These are phyloP conservation scores for Hawksworthiomyces lignivorus DNA, from an alignment of 2,329 filamentous ascomycete species.

Conservation along the genomic window DNA sequence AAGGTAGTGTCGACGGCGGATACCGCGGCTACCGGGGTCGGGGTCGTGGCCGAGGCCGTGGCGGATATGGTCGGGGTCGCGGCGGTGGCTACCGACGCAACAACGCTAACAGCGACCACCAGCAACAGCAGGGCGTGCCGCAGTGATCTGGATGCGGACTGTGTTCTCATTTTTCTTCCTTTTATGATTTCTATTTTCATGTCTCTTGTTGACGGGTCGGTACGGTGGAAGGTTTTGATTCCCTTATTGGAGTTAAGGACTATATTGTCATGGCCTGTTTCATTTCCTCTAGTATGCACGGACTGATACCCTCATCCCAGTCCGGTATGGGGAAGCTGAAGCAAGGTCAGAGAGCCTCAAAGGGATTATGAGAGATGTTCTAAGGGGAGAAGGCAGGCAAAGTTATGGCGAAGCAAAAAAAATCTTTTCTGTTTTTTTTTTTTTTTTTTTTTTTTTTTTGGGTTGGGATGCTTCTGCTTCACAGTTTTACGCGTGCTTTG, in stretches of 20 bases:
- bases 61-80: conserved; percentile 29
- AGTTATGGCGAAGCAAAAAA: too few relatives aligned
- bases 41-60: conserved; percentile 63
- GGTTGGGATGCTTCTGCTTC: neutral
- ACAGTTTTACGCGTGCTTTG: too few relatives aligned
- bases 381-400: too few relatives aligned
- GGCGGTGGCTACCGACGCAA: conserved; percentile 21
- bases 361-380: too few relatives aligned
- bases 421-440: too few relatives aligned
- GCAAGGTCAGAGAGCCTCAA: too few relatives aligned
- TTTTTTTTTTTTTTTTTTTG: neutral
- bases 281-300: too few relatives aligned
- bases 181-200: neutral
- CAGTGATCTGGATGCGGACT: neutral
- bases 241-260: neutral
- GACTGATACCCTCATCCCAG: too few relatives aligned
- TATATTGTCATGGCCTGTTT: too few relatives aligned
- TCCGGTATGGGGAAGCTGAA: too few relatives aligned
- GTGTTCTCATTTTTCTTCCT: neutral
- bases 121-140: conserved; percentile 5
- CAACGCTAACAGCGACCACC: conserved; percentile 4
- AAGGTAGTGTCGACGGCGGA: conserved; percentile 83
- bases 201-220: neutral
- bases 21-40: conserved; percentile 71
- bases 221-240: neutral